A percentile compares a stretch with the other conserved stretches of the same genome.
Conservation (phyloP, 192 early-diverging fungal species). For the Piromyces sp. region DNA sequence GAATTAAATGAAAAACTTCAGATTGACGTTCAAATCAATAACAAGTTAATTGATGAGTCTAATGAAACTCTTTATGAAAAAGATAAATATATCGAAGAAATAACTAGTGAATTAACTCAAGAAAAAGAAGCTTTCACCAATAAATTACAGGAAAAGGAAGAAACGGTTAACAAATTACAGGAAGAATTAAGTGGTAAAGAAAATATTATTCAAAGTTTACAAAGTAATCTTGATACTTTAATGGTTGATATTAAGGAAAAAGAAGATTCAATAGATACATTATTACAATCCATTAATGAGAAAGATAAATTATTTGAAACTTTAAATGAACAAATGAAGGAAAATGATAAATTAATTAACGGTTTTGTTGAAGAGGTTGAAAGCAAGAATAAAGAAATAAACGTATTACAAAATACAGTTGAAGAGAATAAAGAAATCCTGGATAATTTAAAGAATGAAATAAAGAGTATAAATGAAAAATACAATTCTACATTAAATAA, state of each 20-base stretch:
- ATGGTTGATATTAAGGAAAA: not conserved
- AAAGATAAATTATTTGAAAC: not conserved
- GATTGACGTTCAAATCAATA: not conserved
- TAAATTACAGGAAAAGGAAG: not conserved
- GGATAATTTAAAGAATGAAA: not conserved
- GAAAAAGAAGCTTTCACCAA: not conserved
- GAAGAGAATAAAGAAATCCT: not conserved
- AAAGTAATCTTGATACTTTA: not conserved
- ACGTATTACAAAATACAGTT: not conserved
- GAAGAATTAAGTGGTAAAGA: not conserved
- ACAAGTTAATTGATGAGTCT: not conserved
- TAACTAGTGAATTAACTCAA: not conserved
- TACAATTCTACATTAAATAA: no score
- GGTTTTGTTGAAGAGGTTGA: not conserved
- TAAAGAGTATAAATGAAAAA: not conserved
- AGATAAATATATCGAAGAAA: not conserved
- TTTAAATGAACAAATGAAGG: not conserved
- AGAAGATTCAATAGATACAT: not conserved
- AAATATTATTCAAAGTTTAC: not conserved
- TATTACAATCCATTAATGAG: not conserved
- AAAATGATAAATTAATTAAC: not conserved
- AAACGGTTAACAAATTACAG: not conserved
- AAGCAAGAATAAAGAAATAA: not conserved
- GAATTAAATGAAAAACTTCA: not conserved
- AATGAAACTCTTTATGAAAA: not conserved